These are phyloP conservation scores for Rosellinia necatrix DNA, from an alignment of 2,329 filamentous ascomycete genomes.

Conservation along the genomic window DNA sequence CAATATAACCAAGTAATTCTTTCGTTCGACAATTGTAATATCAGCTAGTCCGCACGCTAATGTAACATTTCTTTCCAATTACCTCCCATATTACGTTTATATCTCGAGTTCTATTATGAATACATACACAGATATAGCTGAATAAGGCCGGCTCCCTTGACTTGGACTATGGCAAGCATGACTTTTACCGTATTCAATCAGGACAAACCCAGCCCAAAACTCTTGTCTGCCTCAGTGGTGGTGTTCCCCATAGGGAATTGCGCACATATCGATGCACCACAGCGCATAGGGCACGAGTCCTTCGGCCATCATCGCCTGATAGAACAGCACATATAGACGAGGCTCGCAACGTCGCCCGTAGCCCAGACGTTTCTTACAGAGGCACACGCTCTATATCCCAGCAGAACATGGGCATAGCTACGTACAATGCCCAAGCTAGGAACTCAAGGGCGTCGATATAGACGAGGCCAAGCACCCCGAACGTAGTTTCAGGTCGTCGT, in stretches of 20 bases:
- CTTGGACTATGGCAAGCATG: neutral
- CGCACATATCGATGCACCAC: slow-evolving; percentile 11
- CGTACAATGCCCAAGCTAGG: slow-evolving; percentile 22
- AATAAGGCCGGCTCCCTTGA: neutral
- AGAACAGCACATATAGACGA: slow-evolving; percentile 25
- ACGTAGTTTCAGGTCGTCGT: too few relatives aligned
- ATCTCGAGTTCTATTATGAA: neutral
- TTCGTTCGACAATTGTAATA: too few relatives aligned
- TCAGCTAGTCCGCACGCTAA: too few relatives aligned
- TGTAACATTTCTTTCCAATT: neutral
- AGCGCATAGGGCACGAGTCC: slow-evolving; percentile 9
- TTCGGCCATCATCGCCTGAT: slow-evolving; percentile 19
- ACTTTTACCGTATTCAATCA: slow-evolving; percentile 23
- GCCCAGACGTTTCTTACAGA: slow-evolving; percentile 21
- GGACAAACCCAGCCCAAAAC: slow-evolving; percentile 23
- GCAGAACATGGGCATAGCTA: slow-evolving; percentile 22
- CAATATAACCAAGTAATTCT: too few relatives aligned
- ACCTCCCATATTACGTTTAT: neutral
- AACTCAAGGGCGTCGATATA: slow-evolving; percentile 18
- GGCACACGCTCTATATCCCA: slow-evolving; percentile 18
- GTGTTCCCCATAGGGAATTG: slow-evolving; percentile 16
- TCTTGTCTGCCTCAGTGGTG: slow-evolving; percentile 17
- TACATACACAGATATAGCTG: neutral
- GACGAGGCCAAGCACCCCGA: too few relatives aligned
- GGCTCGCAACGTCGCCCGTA: slow-evolving; percentile 20